Base-by-base conservation (phyloP, 768 basidiomycete species). In the Rhizopogon vesiculosus region DNA sequence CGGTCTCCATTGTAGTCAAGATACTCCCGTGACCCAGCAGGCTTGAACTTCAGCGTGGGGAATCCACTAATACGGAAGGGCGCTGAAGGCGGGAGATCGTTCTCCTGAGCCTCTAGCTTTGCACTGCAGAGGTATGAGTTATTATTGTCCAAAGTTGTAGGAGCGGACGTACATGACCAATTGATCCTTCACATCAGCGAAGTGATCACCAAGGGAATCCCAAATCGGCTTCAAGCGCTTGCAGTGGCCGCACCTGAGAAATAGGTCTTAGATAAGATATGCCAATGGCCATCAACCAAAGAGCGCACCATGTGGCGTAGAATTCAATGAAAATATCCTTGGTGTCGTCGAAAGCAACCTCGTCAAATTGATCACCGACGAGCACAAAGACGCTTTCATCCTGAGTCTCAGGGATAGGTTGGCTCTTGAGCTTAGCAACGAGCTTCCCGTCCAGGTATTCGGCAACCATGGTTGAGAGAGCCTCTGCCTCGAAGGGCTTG, bases 241-340 rank as follows among this genome's bases (percentile, higher is more conserved):
- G 87, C 93, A 95, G 82, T 94, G 93, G 43, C 91, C 90, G 66
- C 91, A 92, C 87, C 87, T 89, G 62, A 25, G 48, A n/a, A 10
- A 28, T 4, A 18, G 16, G 28, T 52, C 42, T 56, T 18, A 53
- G n/a, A 39, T 19, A 19, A 9, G 0, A 42, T 9, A 19, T 13
- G 0, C 9, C 5, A 22, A 39, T 29, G 31, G 45, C 31, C 8
- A 55, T 28, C 8, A 15, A 7, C 58, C 59, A 60, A 49, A 64
- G 62, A 38, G 72, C 86, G 43, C 71, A 95, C 97, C 97, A 99
- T 48, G 93, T 84, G 46, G 97, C 97, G 65, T 91, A 98, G 74
- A 99, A 95, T 74, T 98, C 96, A 61, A 98, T 78, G 65, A 99
- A 93, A 64, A 98, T 87, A 68, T 98, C 95, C 76, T 97, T 97